Evolutionary conservation across 345 rosid genomes (phyloP), one percentile per base, ranked within the genome.

Genomic region (Eucalyptus viminalis): DNA sequence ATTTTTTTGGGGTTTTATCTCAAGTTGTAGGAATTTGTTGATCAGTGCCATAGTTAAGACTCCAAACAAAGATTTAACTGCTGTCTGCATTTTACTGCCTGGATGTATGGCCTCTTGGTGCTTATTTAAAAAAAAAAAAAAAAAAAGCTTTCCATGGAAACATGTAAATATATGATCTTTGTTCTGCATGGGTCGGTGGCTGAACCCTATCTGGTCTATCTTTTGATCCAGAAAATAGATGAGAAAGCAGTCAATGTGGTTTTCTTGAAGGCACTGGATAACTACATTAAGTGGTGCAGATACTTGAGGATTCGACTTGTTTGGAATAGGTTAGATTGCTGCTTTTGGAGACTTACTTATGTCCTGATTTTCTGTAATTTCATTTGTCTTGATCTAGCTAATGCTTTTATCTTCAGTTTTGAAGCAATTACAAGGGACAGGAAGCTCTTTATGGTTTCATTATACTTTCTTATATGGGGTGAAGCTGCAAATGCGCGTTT

Each of bases 401-500:
- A 85, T 51, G 29, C 29, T 89, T 86, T 90, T 89, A 86, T 65
- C 83, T 87, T 87, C 95, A 98, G 99, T 91, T 92, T 95, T 67
- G 95, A 96, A 92, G 99, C 99, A 86, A 95, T 98, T 91, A 94
- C 93, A 86, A 95, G 93, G 92, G 99, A 98, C 91, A 94, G 98
- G 91, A 98, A 98, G 92, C 95, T 98, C 90, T 97, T 96, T 90
- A 93, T 98, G 91, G 95, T 98, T 90, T 97, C 99, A 51, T 92
- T 98, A 72, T 98, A 98, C 93, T 97, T 96, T 91, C 96, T 96
- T 54, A 93, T 98, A 92, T 98, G 99, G 99, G 99, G 99, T 47
- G 99, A 98, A 94, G 99, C 98, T 92, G 99, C 99, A 90, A 98
- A 98, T 93, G 95, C 96, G 91, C 98, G 99, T 87, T 98, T 97